Base-by-base conservation (phyloP, 768 basidiomycete species). In the Solioccasus polychromus region DNA sequence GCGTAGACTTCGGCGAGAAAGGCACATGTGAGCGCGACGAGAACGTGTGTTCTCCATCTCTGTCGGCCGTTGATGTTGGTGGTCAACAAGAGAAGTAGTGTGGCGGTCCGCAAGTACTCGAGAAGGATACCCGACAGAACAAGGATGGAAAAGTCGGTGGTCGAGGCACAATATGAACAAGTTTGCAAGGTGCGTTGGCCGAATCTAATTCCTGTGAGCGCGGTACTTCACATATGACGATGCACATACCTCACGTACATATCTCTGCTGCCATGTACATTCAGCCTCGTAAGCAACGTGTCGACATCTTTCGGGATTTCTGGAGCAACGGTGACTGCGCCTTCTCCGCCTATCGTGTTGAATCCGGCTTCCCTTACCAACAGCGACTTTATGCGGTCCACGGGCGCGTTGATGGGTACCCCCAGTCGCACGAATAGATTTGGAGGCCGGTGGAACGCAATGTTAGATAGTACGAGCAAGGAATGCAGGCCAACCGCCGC, bases 101-200 rank as follows among this genome's bases (percentile, higher is more conserved):
- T 70, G 14, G 74, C 72, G 44, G 80, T 77, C 18, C 75, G 74
- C 47, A 86, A 63, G 53, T 88, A 88, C 28, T 78, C 72, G 9
- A 84, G 68, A 18, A 83, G 59, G 17, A 77, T 69, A 7, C 68
- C 64, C 1, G 83, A 78, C 20, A 85, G 58, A 7, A 77, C 73
- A 58, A 76, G 83, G 11, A 85, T 61, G 8, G 73, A 73, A 58
- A 77, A 88, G 46, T 88, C 85, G 22, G 74, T 61, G 40, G 71
- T 71, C 12, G 80, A 76, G 18, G 71, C 72, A 62, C 87, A 89
- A 58, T 82, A 79, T n/a, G 72, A 71, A 64, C 87, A 89, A 8
- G 72, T 74, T 35, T 79, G 69, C 14, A 89, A 63, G 5, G 78
- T 76, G 22, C 72, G 62, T 62, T 89, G 87, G 19, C 87, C 87